Evolutionary conservation across 306 rosid species (phyloP).

Genomic region (Fragaria ananassa): DNA sequence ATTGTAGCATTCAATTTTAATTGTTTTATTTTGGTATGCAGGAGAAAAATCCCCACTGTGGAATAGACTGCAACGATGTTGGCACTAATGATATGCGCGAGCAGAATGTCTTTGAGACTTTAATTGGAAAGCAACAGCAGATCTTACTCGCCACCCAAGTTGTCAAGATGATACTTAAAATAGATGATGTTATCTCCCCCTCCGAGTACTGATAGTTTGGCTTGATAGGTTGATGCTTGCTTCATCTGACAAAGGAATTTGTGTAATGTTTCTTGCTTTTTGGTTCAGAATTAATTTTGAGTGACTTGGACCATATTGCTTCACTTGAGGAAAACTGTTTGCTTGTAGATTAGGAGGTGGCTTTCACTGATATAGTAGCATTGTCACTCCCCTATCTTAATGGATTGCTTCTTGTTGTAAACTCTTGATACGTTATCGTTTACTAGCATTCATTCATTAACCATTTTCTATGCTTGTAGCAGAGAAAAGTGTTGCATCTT

Average conservation of each 20-base stretch:
- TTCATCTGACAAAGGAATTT: slow-evolving; percentile 11
- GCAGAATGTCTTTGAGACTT: slow-evolving; percentile 84
- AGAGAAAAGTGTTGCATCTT: not conserved
- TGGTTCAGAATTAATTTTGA: slow-evolving; percentile 19
- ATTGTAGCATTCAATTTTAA: not conserved
- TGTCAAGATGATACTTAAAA: slow-evolving; percentile 93
- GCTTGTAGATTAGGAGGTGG: slow-evolving; percentile 34
- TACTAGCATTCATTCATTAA: not conserved
- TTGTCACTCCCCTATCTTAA: slow-evolving; percentile 13
- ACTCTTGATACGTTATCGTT: not conserved
- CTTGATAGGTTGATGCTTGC: slow-evolving; percentile 9
- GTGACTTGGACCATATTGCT: slow-evolving; percentile 21
- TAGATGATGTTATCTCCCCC: slow-evolving; percentile 91
- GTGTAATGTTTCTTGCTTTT: slow-evolving; percentile 19
- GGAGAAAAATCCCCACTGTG: slow-evolving; percentile 74
- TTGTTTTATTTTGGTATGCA: slow-evolving; percentile 29
- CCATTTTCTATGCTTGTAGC: not conserved
- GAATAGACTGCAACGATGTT: slow-evolving; percentile 86
- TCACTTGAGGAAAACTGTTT: slow-evolving; percentile 21
- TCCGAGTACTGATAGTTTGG: slow-evolving; percentile 41
- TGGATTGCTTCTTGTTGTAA: slow-evolving; percentile 8
- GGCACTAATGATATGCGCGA: slow-evolving; percentile 95
- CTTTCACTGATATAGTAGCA: slow-evolving; percentile 33
- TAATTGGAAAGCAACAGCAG: slow-evolving; percentile 97
- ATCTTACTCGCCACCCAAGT: slow-evolving; percentile 91